Conservation (phyloP, 2,329 filamentous ascomycete genomes). For the Daldinia sp. region DNA sequence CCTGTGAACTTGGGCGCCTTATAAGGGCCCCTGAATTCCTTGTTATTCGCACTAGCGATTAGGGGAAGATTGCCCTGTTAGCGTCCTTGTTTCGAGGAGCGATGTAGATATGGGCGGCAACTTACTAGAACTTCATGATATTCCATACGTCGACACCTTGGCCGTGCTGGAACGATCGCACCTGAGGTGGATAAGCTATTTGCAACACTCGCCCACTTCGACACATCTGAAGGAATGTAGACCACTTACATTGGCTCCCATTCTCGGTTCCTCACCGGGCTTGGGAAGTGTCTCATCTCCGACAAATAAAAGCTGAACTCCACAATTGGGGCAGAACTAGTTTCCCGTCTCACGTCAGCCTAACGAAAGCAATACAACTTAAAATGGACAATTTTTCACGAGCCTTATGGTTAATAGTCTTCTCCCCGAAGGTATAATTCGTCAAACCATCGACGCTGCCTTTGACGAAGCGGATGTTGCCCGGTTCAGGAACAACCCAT, state of each 20-base stretch:
- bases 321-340: conserved; percentile 67
- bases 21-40: conserved; percentile 51
- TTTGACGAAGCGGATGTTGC: conserved; percentile 60
- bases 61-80: conserved; percentile 1
- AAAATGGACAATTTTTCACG: conserved; percentile 9
- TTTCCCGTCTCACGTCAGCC: conserved; percentile 23
- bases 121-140: conserved; percentile 55
- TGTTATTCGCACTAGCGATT: conserved; percentile 56
- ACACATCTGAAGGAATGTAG: not conserved
- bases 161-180: conserved; percentile 55
- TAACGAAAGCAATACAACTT: not conserved
- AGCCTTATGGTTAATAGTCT: conserved; percentile 59
- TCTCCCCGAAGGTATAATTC: conserved; percentile 59
- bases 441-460: conserved; percentile 57
- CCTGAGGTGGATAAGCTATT: conserved; percentile 48
- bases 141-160: conserved; percentile 59
- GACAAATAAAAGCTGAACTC: conserved; percentile 56
- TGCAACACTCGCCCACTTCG: not conserved
- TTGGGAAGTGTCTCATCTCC: conserved; percentile 43
- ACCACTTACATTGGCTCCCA: conserved; percentile 58
- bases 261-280: conserved; percentile 48
- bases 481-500: conserved; percentile 50
- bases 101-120: conserved; percentile 7
- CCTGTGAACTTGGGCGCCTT: conserved; percentile 56
- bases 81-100: not conserved